Conservation (phyloP, 2,329 filamentous ascomycete species). For the Hypoxylon sp. region DNA sequence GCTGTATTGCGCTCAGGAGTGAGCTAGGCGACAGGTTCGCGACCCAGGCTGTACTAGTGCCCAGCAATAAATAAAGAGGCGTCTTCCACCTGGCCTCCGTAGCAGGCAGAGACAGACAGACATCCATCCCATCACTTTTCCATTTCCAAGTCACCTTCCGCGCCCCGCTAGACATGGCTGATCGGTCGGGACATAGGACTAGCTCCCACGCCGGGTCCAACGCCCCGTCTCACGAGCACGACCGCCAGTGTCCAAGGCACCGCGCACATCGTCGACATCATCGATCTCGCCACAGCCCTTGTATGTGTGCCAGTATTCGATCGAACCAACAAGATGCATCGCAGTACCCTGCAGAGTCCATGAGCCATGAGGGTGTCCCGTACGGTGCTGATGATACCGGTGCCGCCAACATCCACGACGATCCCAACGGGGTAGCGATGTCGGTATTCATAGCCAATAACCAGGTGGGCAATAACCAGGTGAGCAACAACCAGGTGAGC, state of each 20-base stretch:
- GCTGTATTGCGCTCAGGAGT: background rate
- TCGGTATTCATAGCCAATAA: background rate
- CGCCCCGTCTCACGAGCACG: background rate
- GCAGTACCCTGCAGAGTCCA: background rate
- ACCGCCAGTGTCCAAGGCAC: background rate
- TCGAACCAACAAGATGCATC: background rate
- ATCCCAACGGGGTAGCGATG: background rate
- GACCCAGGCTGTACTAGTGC: background rate
- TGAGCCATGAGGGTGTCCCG: too few species aligned
- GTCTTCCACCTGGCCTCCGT: background rate
- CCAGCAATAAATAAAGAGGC: background rate
- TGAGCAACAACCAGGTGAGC: too few species aligned
- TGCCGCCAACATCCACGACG: background rate
- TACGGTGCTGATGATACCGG: background rate
- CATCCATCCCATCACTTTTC: background rate
- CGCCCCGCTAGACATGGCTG: background rate
- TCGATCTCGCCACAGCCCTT: background rate
- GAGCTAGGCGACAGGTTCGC: background rate
- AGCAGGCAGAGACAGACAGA: background rate
- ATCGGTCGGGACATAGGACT: background rate
- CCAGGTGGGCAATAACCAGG: too few species aligned
- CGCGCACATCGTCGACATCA: background rate
- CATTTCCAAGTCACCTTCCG: background rate
- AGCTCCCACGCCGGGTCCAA: background rate
- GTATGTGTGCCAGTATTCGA: background rate